A percentile compares a stretch with the other conserved stretches of the same genome.
Evolutionary conservation across 352 stramenopile species (phyloP).

Genomic region (Globisporangium lucens): DNA sequence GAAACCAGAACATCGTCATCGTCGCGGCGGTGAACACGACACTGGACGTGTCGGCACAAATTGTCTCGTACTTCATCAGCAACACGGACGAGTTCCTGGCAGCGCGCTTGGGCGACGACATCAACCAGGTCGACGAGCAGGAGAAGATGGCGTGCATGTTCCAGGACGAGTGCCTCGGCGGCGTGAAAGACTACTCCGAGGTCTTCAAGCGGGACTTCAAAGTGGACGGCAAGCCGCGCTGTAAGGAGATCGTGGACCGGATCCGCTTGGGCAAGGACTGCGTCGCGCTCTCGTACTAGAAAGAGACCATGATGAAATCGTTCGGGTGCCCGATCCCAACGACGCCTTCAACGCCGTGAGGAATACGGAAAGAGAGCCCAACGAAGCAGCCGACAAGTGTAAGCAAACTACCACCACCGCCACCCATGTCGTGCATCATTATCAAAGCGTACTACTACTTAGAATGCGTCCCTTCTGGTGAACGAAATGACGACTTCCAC

Average conservation of each 20-base stretch:
- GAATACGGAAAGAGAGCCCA: too few species aligned
- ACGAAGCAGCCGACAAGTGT: too few species aligned
- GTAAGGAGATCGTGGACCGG: slow-evolving; percentile 29
- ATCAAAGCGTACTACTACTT: too few species aligned
- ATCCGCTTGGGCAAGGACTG: slow-evolving; percentile 15
- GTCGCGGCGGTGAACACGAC: slow-evolving; percentile 12
- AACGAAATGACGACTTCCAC: too few species aligned
- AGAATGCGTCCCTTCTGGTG: too few species aligned
- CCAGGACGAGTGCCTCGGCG: slow-evolving; percentile 46
- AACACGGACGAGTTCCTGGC: slow-evolving; percentile 24
- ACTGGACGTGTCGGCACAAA: slow-evolving; percentile 1
- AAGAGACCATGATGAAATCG: slow-evolving; percentile 18
- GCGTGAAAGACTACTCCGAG: slow-evolving; percentile 35
- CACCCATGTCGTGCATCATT: too few species aligned
- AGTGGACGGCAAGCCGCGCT: slow-evolving; percentile 23
- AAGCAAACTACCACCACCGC: too few species aligned
- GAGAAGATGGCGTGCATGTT: slow-evolving; percentile 51
- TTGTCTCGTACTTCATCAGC: background rate
- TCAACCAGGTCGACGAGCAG: background rate
- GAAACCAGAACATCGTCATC: slow-evolving; percentile 2
- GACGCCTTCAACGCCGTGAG: background rate
- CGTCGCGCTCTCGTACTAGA: slow-evolving; percentile 25
- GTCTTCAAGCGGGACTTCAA: slow-evolving; percentile 36
- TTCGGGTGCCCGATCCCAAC: slow-evolving; percentile 16
- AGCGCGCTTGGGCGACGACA: slow-evolving; percentile 26